Evolutionary conservation across 1,284 basidiomycete species (phyloP), one percentile per base, ranked within the genome.

Genomic region (Malassezia yamatoensis): DNA sequence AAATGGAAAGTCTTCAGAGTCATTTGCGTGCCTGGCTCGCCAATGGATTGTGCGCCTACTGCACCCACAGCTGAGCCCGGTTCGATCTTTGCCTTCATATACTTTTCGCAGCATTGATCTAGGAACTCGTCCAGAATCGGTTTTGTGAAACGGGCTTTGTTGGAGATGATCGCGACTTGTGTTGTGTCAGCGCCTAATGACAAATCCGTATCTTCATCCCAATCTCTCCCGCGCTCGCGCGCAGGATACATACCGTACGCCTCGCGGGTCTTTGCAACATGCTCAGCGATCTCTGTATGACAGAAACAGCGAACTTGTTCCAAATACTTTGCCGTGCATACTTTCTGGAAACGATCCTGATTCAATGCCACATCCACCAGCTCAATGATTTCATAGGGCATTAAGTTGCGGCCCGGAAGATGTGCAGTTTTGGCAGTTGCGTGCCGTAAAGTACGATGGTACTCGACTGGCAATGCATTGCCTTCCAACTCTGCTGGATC

Each of bases 1-100:
- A 98, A 98, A 80, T 99, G 94, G 84, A 99, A 99, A 59, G 94
- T 98, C 78, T 98, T 99, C 64, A 98, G 78, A 7, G 94, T 98
- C 94, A 99, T 98, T 74, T 99, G 94, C 2, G 94, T 99, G 54
- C 94, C 94, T 1, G 94, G 94, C 77, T 99, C 94, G 75, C 94
- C 94, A 63, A 99, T 98, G 7, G 94, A 98, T 75, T 99, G 94
- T 1, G 94, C 94, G 15, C 94, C 94, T 44, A 99, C 90, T 15
- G 94, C 94, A 49, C 94, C 94, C 16, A 98, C 94, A 5, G 94
- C 96, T 13, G 66, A 67, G 40, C 70, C 74, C 13, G 67, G 66
- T 60, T 74, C 69, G 44, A 74, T 64, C 59, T 72, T 72, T 54
- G 72, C 72, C 38, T 62, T 61, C 63, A 73, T 69, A 59, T 74